Evolutionary conservation across 139 green algal species (phyloP), one percentile per base, ranked within the genome.

Genomic region (Chlorella sorokiniana): DNA sequence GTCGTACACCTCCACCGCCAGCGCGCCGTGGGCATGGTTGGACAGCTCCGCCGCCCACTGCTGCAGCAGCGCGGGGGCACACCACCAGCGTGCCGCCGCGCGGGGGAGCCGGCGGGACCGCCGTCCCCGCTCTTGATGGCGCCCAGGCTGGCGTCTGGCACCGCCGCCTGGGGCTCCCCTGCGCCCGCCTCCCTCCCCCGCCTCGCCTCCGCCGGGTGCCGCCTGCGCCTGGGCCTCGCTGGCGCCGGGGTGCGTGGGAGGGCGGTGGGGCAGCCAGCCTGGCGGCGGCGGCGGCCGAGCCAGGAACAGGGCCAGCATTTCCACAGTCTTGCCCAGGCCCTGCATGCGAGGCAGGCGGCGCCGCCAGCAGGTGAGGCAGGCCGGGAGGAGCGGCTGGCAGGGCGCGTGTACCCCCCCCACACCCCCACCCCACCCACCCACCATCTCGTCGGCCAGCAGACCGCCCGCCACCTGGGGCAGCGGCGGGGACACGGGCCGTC

Each of bases 51-150:
- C 63, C 40, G 81, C 56, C 91, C 92, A 95, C 82, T 95, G 92
- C 31, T 90, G 89, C 83, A 95, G 85, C 74, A 96, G 83, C 14
- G 86, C 89, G 20, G 92, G 87, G 71, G 70, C 90, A 94, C 42
- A 96, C 87, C 54, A 91, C 84, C 52, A 95, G 85, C 44, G 92
- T 95, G 44, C 75, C 86, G n/a, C 83, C 90, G 4, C n/a, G 41
- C 0, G 45, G 51, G 33, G 31, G 35, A 20, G 16, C 70, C 63
- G 54, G 69, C 77, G 37, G 65, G 33, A 74, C 41, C 40, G 69
- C 56, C n/a, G 56, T 22, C 56, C 56, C 56, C n/a, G 56, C 18
- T 33, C 18, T 6, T 65, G 56, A n/a, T 6, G 18, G 11, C 48
- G 16, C 48, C 48, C 11, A 11, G 14, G 48, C 16, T 59, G 48